phyloP scores from a whole-genome alignment of 2,329 filamentous ascomycete species.

The Cadophora malorum region DNA sequence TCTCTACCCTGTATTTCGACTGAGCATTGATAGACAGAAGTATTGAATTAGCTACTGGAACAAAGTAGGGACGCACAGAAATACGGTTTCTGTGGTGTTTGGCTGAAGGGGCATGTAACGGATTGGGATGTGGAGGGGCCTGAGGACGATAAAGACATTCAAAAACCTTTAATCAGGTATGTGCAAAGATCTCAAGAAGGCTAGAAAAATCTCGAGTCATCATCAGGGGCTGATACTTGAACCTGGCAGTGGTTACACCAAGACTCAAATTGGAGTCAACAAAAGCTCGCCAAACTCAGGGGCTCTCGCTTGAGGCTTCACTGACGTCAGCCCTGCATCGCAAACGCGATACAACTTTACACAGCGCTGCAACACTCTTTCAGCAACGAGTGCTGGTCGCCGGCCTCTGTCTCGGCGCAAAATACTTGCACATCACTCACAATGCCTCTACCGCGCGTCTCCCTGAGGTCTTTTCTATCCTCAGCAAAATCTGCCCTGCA shows the following conservation, averaged over 20 bases:
- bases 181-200: neutral
- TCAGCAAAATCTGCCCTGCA: constrained; percentile 56
- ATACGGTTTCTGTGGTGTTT: neutral
- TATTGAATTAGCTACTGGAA: neutral
- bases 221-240: neutral
- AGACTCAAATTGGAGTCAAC: neutral
- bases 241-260: neutral
- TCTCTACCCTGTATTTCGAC: neutral
- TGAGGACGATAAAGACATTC: neutral
- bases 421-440: neutral
- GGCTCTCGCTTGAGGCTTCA: constrained; percentile 12
- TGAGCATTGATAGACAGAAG: neutral
- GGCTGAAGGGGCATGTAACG: neutral
- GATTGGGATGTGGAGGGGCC: neutral
- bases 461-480: constrained; percentile 58
- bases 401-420: neutral
- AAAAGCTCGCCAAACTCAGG: constrained; percentile 17
- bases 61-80: neutral
- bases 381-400: constrained; percentile 10
- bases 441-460: constrained; percentile 45
- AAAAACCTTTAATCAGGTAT: neutral
- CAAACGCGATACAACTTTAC: constrained; percentile 6
- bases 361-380: neutral
- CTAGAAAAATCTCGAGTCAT: neutral
- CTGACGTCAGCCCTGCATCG: constrained; percentile 16